These are phyloP conservation scores for Phaeosphaeria sp. DNA, from an alignment of 2,329 filamentous ascomycete species.

Conservation along the genomic window DNA sequence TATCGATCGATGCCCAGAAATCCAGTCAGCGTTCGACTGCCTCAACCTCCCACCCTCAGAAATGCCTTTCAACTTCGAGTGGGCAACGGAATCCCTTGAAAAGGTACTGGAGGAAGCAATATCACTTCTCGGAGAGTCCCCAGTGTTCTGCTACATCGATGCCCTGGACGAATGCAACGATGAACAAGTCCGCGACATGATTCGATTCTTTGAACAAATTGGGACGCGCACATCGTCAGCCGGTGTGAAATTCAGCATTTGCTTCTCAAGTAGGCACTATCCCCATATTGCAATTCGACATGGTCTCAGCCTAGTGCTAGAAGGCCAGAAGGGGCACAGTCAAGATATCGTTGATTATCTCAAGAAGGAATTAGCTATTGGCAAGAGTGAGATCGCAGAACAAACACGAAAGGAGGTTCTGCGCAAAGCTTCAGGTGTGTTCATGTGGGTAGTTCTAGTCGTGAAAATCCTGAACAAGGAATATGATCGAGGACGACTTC, in stretches of 20 bases:
- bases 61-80: constrained; percentile 10
- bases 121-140: constrained; percentile 9
- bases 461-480: constrained; percentile 55
- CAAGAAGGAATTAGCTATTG: constrained; percentile 26
- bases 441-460: constrained; percentile 48
- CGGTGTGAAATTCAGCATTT: constrained; percentile 26
- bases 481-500: constrained; percentile 37
- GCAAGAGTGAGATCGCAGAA: constrained; percentile 18
- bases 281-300: constrained; percentile 49
- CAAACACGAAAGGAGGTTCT: constrained; percentile 42
- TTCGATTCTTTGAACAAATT: constrained; percentile 53
- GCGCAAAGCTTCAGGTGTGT: constrained; percentile 51
- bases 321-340: constrained; percentile 45
- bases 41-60: constrained; percentile 2
- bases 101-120: constrained; percentile 26
- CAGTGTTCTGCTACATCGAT: constrained; percentile 45
- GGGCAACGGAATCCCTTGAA: constrained; percentile 18
- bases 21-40: constrained; percentile 8
- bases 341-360: constrained; percentile 46
- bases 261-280: constrained; percentile 50
- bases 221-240: constrained; percentile 22
- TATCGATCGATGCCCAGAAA: constrained; percentile 15
- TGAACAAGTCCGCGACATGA: constrained; percentile 52
- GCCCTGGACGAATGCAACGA: constrained; percentile 60
- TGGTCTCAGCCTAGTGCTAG: constrained; percentile 42